phyloP scores from a whole-genome alignment of 768 basidiomycete genomes.

The Kockovaella imperatae region DNA sequence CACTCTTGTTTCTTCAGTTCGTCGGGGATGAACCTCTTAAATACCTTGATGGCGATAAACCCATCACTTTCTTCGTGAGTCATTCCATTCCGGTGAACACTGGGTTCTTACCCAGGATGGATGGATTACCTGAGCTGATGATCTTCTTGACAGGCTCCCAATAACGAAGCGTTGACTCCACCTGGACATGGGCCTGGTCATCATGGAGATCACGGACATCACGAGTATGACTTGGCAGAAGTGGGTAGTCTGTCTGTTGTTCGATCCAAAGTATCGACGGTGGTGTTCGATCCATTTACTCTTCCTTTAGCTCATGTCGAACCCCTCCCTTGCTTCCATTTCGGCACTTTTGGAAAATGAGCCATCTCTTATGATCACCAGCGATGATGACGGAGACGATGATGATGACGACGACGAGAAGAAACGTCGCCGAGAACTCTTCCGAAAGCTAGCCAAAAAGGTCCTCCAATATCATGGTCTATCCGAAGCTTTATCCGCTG shows the following conservation, averaged over 20 bases:
- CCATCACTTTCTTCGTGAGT: slow-evolving; percentile 44
- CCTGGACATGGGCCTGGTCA: slow-evolving; percentile 31
- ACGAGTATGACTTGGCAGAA: slow-evolving; percentile 6
- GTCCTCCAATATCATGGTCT: slow-evolving; percentile 58
- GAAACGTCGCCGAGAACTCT: slow-evolving; percentile 51
- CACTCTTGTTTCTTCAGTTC: neutral
- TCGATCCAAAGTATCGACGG: neutral
- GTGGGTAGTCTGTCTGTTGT: slow-evolving; percentile 6
- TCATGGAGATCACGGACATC: slow-evolving; percentile 12
- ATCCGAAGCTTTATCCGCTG: slow-evolving; percentile 45
- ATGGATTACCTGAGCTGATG: neutral
- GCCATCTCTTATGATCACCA: slow-evolving; percentile 18
- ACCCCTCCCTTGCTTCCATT: slow-evolving; percentile 28
- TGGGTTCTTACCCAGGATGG: neutral
- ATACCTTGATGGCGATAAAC: slow-evolving; percentile 35
- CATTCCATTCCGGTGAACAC: no score
- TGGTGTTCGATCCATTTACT: neutral
- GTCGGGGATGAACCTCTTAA: slow-evolving; percentile 28
- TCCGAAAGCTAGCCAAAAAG: slow-evolving; percentile 54
- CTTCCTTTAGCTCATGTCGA: slow-evolving; percentile 15
- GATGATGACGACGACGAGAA: slow-evolving; percentile 39
- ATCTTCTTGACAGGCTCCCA: slow-evolving; percentile 18
- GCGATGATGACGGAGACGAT: slow-evolving; percentile 9
- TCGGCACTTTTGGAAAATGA: slow-evolving; percentile 19
- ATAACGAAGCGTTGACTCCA: slow-evolving; percentile 41